Evolutionary conservation across 768 basidiomycete species (phyloP), one percentile per base, ranked within the genome.

Genomic region (Leccinum olivaceopallidum): DNA sequence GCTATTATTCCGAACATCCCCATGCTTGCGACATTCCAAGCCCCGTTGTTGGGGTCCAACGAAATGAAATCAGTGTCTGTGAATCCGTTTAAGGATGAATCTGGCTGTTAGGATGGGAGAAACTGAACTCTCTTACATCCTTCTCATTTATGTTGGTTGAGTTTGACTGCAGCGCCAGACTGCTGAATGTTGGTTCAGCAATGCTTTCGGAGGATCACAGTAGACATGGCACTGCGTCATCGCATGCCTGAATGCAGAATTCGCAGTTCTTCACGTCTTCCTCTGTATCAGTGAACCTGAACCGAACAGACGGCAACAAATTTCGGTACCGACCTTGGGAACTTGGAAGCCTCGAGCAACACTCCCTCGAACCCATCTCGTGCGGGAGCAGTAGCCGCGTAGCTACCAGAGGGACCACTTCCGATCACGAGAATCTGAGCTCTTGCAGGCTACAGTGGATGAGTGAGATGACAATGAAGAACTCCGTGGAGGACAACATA

Each of bases 391-490:
- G 60, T 24, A 2, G 60, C 60, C 1, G 60, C 49, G 39, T 66
- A 57, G 30, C 65, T 65, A 5, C 65, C 60, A 1, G 63, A 55
- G 3, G 63, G 60, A 9, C 65, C 65, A 6, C 65, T 56, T 18
- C 65, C 65, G 1, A 66, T 53, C 1, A 66, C 56, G 4, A 65
- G 63, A 4, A 65, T 56, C 18, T 61, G 60, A 13, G 52, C n/a
- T 53, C 34, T 53, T 34, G 20, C 7, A 20, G 52, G 52, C 52
- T 53, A 34, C 4, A 12, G 26, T 34, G 20, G 32, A 53, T 22
- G 28, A 36, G 20, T 36, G 52, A 53, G 34, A 34, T 12, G 32
- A 32, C 14, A 22, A 5, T 53, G 12, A 5, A 18, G 6, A 20
- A 6, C n/a, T 9, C 20, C 6, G 8, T 22, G 13, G 5, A 36